Percentiles rank a stretch among this genome's conserved stretches.
Conservation (phyloP, 2,329 filamentous ascomycete genomes). For the Penicillium sp. region DNA sequence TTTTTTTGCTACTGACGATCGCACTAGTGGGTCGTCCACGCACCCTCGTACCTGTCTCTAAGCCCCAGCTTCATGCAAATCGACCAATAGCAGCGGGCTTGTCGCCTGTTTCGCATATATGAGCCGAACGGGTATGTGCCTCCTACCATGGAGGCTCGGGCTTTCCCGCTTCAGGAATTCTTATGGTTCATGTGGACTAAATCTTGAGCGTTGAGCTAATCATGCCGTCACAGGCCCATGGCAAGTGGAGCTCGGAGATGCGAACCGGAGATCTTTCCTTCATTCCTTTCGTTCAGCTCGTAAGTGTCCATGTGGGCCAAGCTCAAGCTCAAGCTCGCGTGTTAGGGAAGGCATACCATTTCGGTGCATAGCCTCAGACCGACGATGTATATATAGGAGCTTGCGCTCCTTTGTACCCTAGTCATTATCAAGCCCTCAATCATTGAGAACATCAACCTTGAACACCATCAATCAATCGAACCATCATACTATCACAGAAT, state of each 20-base stretch:
- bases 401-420: slow-evolving; percentile 4
- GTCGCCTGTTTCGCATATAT: slow-evolving; percentile 23
- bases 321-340: slow-evolving; percentile 26
- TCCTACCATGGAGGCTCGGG: slow-evolving; percentile 4
- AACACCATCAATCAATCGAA: not conserved
- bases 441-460: not conserved
- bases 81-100: slow-evolving; percentile 17
- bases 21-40: slow-evolving; percentile 6
- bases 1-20: slow-evolving; percentile 6
- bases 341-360: slow-evolving; percentile 16
- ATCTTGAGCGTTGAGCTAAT: slow-evolving; percentile 7
- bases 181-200: slow-evolving; percentile 21
- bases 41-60: slow-evolving; percentile 20
- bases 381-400: slow-evolving; percentile 21
- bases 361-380: slow-evolving; percentile 14
- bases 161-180: slow-evolving; percentile 13
- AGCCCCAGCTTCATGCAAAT: slow-evolving; percentile 15
- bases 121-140: slow-evolving; percentile 19
- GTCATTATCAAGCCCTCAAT: slow-evolving; percentile 3
- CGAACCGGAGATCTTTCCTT: slow-evolving; percentile 20
- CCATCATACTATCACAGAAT: not conserved
- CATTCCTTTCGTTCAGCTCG: slow-evolving; percentile 16
- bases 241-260: slow-evolving; percentile 15
- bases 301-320: slow-evolving; percentile 24
- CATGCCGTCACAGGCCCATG: slow-evolving; percentile 23